Evolutionary conservation across 2,329 filamentous ascomycete genomes (phyloP).

Genomic region (Thelonectria olida): DNA sequence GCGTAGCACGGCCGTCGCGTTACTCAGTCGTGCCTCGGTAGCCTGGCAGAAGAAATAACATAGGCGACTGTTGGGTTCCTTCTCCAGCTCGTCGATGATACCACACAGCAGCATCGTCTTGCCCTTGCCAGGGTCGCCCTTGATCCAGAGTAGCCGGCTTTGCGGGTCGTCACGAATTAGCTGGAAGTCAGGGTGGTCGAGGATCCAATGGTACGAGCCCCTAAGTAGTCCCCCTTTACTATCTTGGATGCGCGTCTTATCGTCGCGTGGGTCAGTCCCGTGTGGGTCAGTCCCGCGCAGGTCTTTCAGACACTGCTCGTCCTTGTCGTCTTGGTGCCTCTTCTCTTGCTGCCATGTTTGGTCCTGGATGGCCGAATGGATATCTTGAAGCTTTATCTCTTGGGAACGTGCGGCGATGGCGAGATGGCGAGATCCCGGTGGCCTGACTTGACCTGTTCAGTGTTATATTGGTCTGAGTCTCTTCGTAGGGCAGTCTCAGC

Average conservation of each 20-base stretch:
- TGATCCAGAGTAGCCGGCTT: constrained; percentile 48
- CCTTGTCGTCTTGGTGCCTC: constrained; percentile 11
- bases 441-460: constrained; percentile 9
- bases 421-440: background rate
- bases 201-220: constrained; percentile 48
- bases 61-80: constrained; percentile 32
- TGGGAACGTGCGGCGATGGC: background rate
- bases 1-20: constrained; percentile 50
- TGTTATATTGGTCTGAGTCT: constrained; percentile 24
- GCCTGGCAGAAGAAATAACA: constrained; percentile 56
- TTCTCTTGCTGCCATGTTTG: constrained; percentile 11
- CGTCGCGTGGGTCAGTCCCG: constrained; percentile 44
- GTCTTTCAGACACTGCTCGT: constrained; percentile 11
- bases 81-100: constrained; percentile 47
- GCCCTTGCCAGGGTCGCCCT: constrained; percentile 51
- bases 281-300: background rate
- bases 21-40: constrained; percentile 49
- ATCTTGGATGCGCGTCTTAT: constrained; percentile 48
- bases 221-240: constrained; percentile 46
- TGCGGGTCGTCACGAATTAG: constrained; percentile 15
- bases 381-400: constrained; percentile 12
- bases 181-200: constrained; percentile 38
- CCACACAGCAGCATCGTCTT: constrained; percentile 55
- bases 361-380: constrained; percentile 16
- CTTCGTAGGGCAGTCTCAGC: constrained; percentile 33